Evolutionary conservation across 306 rosid genomes (phyloP).

Genomic region (Urtica urens): DNA sequence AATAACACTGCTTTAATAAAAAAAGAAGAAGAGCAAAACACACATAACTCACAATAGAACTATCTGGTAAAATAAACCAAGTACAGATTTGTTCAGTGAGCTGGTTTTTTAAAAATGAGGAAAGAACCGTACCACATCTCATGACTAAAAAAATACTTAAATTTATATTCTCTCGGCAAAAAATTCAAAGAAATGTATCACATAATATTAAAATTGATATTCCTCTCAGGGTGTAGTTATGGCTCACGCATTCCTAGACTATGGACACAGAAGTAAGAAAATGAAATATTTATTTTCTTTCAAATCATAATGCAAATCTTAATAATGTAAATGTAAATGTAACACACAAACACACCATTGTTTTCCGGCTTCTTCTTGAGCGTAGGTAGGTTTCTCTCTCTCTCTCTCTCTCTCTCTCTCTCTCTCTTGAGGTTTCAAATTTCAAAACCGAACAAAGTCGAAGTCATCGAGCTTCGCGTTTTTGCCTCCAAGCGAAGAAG

Average conservation of each 20-base stretch:
- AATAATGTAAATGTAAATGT: background rate
- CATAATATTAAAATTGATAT: background rate
- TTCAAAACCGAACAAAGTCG: slow-evolving; percentile 16
- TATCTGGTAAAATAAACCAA: no score
- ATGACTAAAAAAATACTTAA: no score
- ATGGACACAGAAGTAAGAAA: background rate
- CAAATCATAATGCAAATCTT: background rate
- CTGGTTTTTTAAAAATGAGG: no score
- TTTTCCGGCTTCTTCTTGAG: slow-evolving; percentile 20
- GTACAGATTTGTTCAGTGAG: no score
- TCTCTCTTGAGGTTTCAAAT: slow-evolving; percentile 18
- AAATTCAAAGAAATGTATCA: no score
- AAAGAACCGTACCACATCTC: no score
- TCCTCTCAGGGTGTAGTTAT: background rate
- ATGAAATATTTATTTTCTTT: background rate
- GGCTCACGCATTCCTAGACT: slow-evolving; percentile 12
- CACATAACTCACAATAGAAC: no score
- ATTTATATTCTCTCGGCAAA: no score
- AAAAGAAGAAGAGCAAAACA: no score
- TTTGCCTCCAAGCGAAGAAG: slow-evolving; percentile 7
- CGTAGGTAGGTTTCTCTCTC: no score
- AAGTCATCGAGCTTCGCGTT: slow-evolving; percentile 1
- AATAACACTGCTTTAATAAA: no score
- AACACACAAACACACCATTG: background rate
- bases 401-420: no score